Evolutionary conservation across 768 basidiomycete genomes (phyloP), one percentile per base, ranked within the genome.

Genomic region (Kwoniella dejecticola): DNA sequence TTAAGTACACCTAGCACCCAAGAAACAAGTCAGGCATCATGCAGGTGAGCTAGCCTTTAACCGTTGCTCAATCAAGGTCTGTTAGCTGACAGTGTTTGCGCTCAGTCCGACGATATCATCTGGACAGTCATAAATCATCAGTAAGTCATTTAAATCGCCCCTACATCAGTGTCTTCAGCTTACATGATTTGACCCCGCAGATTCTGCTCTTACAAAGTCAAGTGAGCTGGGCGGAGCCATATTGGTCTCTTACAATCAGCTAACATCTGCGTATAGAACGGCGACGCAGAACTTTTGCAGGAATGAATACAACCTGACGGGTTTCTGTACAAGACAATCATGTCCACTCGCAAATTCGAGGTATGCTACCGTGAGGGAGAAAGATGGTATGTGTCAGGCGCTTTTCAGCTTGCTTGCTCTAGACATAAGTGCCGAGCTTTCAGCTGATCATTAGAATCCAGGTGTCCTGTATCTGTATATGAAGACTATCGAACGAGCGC

Each of bases 141-240:
- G 79, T 78, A 48, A 64, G 78, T 77, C 42, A 2, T 15, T 42
- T 19, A 45, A 21, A 5, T 30, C 55, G 45, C 41, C 48, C 50
- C 46, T 36, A 13, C 21, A 17, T 21, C 60, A n/a, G 13, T 17
- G 30, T 7, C 33, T 36, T 15, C 7, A 10, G 52, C 53, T 71
- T 63, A 60, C 52, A 52, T 63, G 61, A 61, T 46, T 45, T 50
- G n/a, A n/a, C n/a, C n/a, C n/a, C 66, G 53, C 58, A 91, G 92
- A 72, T 97, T 97, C 79, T 99, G 96, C 82, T 96, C 95, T 0
- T 99, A 95, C 81, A 98, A 97, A 89, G 94, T 99, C 83, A 98
- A 95, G 95, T 94, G 70, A 77, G 90, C 82, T 21, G 3, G 2
- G 1, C 7, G 6, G 4, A 23, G n/a, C 29, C 33, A 8, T 29